phyloP scores from a whole-genome alignment of 2,329 filamentous ascomycete genomes.

The Alternaria novae-zelandiae region DNA sequence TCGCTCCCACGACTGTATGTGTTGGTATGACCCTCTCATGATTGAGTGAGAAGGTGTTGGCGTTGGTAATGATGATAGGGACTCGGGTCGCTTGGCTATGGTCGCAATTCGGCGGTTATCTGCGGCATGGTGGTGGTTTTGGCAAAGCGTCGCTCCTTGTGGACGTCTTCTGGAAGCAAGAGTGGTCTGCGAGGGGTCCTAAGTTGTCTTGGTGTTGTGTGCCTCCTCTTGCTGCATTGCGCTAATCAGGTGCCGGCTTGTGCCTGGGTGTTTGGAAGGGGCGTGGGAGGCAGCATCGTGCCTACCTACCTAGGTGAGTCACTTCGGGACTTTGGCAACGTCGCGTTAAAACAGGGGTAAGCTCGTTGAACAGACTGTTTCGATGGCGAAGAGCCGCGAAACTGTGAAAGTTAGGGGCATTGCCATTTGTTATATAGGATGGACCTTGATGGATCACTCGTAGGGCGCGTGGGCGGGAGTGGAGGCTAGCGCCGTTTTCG shows the following conservation, averaged over 20 bases:
- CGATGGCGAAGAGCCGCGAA: not conserved
- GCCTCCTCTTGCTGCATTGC: not conserved
- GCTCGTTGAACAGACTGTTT: accelerated
- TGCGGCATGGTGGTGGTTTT: not conserved
- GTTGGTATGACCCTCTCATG: not conserved
- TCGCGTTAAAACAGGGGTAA: not conserved
- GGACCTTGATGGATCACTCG: not conserved
- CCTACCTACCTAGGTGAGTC: not conserved
- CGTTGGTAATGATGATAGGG: not conserved
- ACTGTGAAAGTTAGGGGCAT: not conserved
- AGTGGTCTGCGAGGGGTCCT: not conserved
- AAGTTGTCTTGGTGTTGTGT: not conserved
- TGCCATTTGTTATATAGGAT: not conserved
- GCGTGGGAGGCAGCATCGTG: not conserved
- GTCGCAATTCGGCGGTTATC: not conserved
- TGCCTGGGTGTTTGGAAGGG: not conserved
- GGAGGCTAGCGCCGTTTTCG: not conserved
- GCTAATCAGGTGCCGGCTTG: not conserved
- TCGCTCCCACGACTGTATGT: not conserved
- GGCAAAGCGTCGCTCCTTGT: not conserved
- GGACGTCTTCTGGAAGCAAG: not conserved
- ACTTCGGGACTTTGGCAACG: not conserved
- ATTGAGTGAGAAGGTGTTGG: not conserved
- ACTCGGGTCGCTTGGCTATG: not conserved
- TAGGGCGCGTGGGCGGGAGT: not conserved